Evolutionary conservation across 176 grass and related monocot species (phyloP), one percentile per base, ranked within the genome.

Genomic region (Ananas comosus): DNA sequence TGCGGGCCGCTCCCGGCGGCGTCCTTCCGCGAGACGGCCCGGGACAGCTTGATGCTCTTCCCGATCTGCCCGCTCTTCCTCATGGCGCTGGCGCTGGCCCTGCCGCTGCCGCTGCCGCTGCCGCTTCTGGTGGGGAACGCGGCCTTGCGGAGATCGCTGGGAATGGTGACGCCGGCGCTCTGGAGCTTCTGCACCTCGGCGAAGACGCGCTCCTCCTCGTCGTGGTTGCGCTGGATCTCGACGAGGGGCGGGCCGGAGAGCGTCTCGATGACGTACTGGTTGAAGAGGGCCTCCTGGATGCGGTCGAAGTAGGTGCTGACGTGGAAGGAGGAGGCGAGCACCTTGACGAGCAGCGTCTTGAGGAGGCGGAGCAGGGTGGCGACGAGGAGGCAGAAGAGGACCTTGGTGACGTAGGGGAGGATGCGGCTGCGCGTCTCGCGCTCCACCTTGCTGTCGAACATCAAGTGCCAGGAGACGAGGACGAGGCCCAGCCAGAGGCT

Each of bases 291-390:
- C 48, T 99, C 95, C 69, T 94, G 95, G 57, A 99, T 99, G 53
- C 90, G 64, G 76, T 94, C 95, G 79, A 99, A 99, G 80, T 99
- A 99, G 54, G 89, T 99, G 75, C 90, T 93, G 28, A 99, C 95
- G 84, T 99, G 95, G 86, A 94, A 99, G 54, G 85, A 88, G 1
- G 89, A 85, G 2, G 95, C 95, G 16, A 99, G 78, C 56, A 99
- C 90, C 90, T 99, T 99, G 81, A 94, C 74, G 54, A 99, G 75
- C 73, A 96, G 76, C 28, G 90, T 99, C 74, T 91, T 99, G 14
- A 94, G 50, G 50, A 99, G 95, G 17, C 95, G 82, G 48, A 91
- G 71, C 13, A 91, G 28, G 14, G 84, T 91, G 72, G 87, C 95
- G 2, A 94, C 87, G 6, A 99, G 74, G 18, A 99, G 85, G 78